Evolutionary conservation across 768 basidiomycete genomes (phyloP), one percentile per base, ranked within the genome.

Genomic region (Boletus sp.): DNA sequence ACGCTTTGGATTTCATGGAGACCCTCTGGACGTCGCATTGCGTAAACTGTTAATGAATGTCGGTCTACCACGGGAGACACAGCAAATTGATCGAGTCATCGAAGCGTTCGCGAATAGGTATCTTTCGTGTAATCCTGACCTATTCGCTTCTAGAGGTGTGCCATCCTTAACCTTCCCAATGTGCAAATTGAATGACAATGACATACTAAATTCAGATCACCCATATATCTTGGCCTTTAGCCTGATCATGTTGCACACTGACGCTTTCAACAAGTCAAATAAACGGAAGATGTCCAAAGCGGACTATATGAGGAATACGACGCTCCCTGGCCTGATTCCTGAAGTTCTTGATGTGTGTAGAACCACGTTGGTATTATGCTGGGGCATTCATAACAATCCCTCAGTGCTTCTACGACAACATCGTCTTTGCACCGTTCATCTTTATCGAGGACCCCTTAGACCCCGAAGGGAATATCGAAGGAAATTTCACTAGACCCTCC

Each of bases 221-320:
- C 90, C 96, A 11, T 98, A 98, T 72, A 90, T 98, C 48, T 77
- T 98, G 44, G 93, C 96, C 13, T 98, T 98, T 74, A 98, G 96
- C 63, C 77, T 98, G 66, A 97, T 98, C 63, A 98, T 99, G 96
- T 77, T 98, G 47, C 95, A 98, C 68, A 99, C 97, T 17, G 97
- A 99, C 67, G 91, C 88, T 6, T 98, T 98, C 79, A 99, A 99
- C 74, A 91, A 88, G 72, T 92, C 91, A 58, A 98, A 98, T 74
- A 98, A 90, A 74, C 87, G 85, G 49, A 98, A 98, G 75, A 99
- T 99, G 97, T 84, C 88, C 35, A 98, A 96, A 70, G 78, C 83
- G 2, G 95, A 96, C 66, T 99, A 98, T 66, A 77, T 98, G 64
- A 89, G 84, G 74, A 99, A 99, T 64, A 95, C 96, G 0, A 78